These are phyloP conservation scores for Phytophthora chlamydospora DNA, from an alignment of 352 stramenopile genomes.

Conservation along the genomic window DNA sequence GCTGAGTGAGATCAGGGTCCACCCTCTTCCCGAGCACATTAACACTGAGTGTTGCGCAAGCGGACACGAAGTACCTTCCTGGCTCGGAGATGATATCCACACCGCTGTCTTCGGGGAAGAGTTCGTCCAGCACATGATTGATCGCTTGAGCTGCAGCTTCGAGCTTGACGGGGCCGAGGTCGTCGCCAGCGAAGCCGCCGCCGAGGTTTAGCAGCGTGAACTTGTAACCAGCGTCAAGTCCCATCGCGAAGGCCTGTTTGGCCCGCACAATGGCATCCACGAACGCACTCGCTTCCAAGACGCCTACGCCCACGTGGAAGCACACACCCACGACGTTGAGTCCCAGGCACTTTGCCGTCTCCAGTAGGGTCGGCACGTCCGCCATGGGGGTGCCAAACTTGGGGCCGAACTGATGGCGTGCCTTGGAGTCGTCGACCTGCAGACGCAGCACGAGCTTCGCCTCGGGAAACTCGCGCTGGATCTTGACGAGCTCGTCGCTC, in stretches of 20 bases:
- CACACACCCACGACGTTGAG: slow-evolving; percentile 83
- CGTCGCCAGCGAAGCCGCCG: slow-evolving; percentile 79
- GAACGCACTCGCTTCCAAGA: slow-evolving; percentile 74
- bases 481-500: slow-evolving; percentile 81
- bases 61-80: slow-evolving; percentile 85
- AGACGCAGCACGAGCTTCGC: slow-evolving; percentile 76
- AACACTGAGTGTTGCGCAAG: slow-evolving; percentile 72
- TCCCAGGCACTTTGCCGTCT: slow-evolving; percentile 55
- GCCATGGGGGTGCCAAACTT: slow-evolving; percentile 84
- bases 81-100: slow-evolving; percentile 91
- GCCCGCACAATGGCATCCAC: slow-evolving; percentile 76
- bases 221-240: slow-evolving; percentile 51
- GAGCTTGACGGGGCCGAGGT: slow-evolving; percentile 52
- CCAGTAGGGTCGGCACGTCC: slow-evolving; percentile 66
- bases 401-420: slow-evolving; percentile 71
- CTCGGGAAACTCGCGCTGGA: slow-evolving; percentile 41
- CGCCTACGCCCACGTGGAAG: slow-evolving; percentile 91
- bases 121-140: slow-evolving; percentile 44
- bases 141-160: slow-evolving; percentile 48
- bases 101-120: slow-evolving; percentile 47
- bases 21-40: slow-evolving; percentile 70
- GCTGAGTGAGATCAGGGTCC: slow-evolving; percentile 36
- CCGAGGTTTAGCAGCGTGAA: slow-evolving; percentile 89
- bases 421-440: slow-evolving; percentile 87
- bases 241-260: slow-evolving; percentile 72